Evolutionary conservation across 1,284 basidiomycete species (phyloP), one percentile per base, ranked within the genome.

Genomic region (Fomitopsis betulina): DNA sequence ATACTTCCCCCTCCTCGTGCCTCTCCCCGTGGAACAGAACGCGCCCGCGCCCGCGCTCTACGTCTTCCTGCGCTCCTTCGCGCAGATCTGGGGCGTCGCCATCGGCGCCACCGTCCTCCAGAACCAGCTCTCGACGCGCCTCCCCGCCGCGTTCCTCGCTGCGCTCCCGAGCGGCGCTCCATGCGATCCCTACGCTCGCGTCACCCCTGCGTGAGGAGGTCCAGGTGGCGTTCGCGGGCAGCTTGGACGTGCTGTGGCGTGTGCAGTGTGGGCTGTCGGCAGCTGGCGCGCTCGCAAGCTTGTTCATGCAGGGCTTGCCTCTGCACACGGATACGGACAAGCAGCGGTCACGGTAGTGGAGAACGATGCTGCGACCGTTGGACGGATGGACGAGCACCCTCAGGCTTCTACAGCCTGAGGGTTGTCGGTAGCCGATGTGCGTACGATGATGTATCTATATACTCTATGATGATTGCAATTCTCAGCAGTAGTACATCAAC

Each of bases 41-140:
- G 75, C 72, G 5, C 62, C 63, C 15, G 75, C 75, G 3, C 65
- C 76, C 17, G 72, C 74, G 0, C 72, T 76, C 58, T 72, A 71
- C 58, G 62, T 67, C 1, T 78, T 77, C 62, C 54, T 63, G 7
- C 69, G 75, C 12, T 61, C 66, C 9, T 74, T 76, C 60, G 67
- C 70, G 0, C 66, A 70, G 70, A 62, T 68, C n/a, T 72, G 71
- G 69, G 72, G 72, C 39, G 54, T 73, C 52, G 65, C 67, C 12
- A 63, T 71, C 39, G 70, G 70, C 8, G 65, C 62, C 19, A 63
- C 66, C 1, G 61, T 73, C 23, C 67, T 73, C 7, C 71, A 72
- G 58, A 72, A 70, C 49, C 58, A 68, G 54, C 68, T 74, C 9
- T 54, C 56, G 2, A 53, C 57, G 15, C 63, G 57, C 10, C 63